These are phyloP conservation scores for Cytidiella melzeri DNA, from an alignment of 768 basidiomycete genomes.

Conservation along the genomic window DNA sequence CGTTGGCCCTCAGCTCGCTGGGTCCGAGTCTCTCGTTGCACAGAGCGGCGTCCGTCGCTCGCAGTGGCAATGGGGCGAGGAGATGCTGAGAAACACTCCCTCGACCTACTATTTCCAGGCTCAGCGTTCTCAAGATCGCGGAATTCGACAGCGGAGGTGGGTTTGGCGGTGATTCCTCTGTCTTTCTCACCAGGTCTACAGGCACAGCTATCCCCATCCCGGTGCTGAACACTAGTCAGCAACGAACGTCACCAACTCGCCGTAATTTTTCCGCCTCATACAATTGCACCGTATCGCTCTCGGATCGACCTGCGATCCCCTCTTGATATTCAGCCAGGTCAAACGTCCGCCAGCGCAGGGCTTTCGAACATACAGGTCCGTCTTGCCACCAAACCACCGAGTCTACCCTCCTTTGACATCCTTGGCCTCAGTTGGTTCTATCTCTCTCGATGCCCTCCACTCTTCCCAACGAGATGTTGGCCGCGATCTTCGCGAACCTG, in stretches of 20 bases:
- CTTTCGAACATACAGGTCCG: background rate
- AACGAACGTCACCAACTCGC: constrained; percentile 11
- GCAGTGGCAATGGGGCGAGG: background rate
- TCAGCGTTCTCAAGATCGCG: constrained; percentile 11
- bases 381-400: background rate
- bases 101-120: constrained; percentile 2
- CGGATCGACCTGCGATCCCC: constrained; percentile 14
- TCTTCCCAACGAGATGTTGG: constrained; percentile 54
- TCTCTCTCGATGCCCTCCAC: constrained; percentile 8
- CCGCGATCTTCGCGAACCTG: constrained; percentile 37
- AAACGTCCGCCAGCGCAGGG: background rate
- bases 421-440: constrained; percentile 4
- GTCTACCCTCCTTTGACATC: constrained; percentile 1
- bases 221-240: constrained; percentile 1
- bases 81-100: constrained; percentile 8
- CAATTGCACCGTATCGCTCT: constrained; percentile 9
- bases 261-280: constrained; percentile 17
- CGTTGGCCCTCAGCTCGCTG: background rate
- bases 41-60: background rate
- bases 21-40: background rate
- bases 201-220: background rate
- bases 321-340: constrained; percentile 2
- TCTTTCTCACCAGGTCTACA: constrained; percentile 4
- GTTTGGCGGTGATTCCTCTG: constrained; percentile 7
- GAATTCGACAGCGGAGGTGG: constrained; percentile 1